Conservation (phyloP, 1,284 basidiomycete species). For the Tranzscheliella williamsii region DNA sequence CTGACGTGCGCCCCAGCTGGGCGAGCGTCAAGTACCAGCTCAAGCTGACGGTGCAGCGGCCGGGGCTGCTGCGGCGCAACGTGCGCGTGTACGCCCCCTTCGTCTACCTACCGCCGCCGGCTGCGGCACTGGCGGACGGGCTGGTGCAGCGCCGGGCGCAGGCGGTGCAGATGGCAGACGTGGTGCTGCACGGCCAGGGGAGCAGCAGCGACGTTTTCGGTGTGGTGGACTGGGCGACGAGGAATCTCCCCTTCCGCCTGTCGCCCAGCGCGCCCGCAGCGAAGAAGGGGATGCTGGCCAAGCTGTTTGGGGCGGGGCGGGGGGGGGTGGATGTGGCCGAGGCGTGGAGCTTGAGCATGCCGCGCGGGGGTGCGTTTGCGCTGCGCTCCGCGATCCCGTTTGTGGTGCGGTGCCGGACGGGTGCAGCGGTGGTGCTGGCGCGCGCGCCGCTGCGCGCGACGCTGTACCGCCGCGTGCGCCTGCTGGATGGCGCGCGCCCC, state of each 20-base stretch:
- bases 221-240: conserved; percentile 13
- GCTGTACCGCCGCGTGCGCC: conserved; percentile 14
- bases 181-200: conserved; percentile 13
- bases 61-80: conserved; percentile 46
- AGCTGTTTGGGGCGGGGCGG: conserved; percentile 13
- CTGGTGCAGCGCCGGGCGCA: conserved; percentile 27
- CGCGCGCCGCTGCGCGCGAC: conserved; percentile 11
- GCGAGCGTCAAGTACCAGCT: conserved; percentile 53
- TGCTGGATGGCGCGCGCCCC: conserved; percentile 11
- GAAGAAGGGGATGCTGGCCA: conserved; percentile 13
- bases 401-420: conserved; percentile 27
- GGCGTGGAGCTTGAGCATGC: conserved; percentile 35
- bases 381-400: conserved; percentile 42
- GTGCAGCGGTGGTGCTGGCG: conserved; percentile 15
- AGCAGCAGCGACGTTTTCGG: conserved; percentile 16
- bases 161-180: conserved; percentile 24
- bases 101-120: conserved; percentile 51
- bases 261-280: conserved; percentile 10
- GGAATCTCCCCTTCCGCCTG: conserved; percentile 9
- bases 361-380: conserved; percentile 22
- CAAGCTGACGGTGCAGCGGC: conserved; percentile 50
- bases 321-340: conserved; percentile 10
- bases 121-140: conserved; percentile 6
- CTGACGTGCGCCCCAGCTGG: conserved; percentile 25
- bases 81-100: conserved; percentile 52